A percentile compares a stretch with the other conserved stretches of the same genome.
Evolutionary conservation across 1,139 yeast species (phyloP).

Genomic region (Suhomyces taliae): DNA sequence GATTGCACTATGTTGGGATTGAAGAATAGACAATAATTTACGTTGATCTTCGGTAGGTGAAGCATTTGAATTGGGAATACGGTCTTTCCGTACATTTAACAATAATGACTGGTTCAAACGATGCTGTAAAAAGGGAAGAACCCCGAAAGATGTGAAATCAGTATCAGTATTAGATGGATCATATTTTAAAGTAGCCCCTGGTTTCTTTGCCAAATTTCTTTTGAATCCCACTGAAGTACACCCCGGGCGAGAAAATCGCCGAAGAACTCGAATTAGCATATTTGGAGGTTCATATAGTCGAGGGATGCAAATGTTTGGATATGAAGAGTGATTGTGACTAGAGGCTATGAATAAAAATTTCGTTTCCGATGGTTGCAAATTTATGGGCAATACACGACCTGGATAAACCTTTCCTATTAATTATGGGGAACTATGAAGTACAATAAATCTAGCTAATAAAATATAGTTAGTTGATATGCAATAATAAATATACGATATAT

Average conservation of each 20-base stretch:
- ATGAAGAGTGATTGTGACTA: background rate
- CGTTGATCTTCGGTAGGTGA: conserved; percentile 28
- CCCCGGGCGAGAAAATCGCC: background rate
- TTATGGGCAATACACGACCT: conserved; percentile 1
- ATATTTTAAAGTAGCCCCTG: conserved; percentile 11
- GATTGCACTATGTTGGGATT: conserved; percentile 21
- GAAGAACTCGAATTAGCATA: conserved; percentile 1
- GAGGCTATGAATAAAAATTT: background rate
- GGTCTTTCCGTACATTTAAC: conserved; percentile 2
- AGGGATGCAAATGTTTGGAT: too few species aligned
- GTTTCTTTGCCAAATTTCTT: background rate
- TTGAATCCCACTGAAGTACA: background rate
- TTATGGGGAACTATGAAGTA: too few species aligned
- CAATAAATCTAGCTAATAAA: too few species aligned
- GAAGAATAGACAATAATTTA: conserved; percentile 20
- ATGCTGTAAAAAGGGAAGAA: conserved; percentile 31
- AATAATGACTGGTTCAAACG: conserved; percentile 19
- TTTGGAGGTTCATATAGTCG: background rate
- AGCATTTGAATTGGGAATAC: conserved; percentile 16
- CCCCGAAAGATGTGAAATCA: conserved; percentile 26
- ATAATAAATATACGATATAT: too few species aligned
- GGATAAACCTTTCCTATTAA: background rate
- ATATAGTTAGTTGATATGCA: too few species aligned
- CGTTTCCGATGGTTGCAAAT: conserved; percentile 7
- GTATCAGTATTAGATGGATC: conserved; percentile 15